phyloP scores from a whole-genome alignment of 352 stramenopile genomes.

The Phytophthora pisi region DNA sequence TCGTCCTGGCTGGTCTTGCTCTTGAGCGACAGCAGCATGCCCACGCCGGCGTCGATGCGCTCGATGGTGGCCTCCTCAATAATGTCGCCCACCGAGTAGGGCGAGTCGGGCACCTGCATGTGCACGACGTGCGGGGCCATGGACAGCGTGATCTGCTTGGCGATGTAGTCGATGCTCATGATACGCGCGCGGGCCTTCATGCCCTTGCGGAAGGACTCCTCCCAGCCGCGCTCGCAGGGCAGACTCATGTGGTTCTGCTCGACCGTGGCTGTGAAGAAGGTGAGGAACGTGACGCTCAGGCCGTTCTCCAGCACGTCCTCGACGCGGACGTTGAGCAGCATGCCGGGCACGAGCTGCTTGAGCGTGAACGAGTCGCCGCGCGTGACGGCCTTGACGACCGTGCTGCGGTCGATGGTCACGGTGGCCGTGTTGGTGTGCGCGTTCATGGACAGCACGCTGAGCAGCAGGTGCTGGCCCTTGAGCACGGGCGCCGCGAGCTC shows the following conservation, averaged over 20 bases:
- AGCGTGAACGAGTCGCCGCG: constrained; percentile 87
- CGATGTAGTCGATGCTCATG: constrained; percentile 73
- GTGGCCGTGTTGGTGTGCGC: constrained; percentile 75
- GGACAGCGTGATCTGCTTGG: constrained; percentile 82
- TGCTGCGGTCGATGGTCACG: constrained; percentile 65
- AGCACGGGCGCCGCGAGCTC: constrained; percentile 55
- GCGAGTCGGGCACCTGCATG: constrained; percentile 61
- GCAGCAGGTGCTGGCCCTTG: constrained; percentile 75
- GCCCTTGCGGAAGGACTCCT: constrained; percentile 77
- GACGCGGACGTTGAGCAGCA: constrained; percentile 93
- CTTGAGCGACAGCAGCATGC: constrained; percentile 86
- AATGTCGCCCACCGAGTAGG: constrained; percentile 72
- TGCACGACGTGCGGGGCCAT: constrained; percentile 91
- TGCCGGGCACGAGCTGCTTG: constrained; percentile 90
- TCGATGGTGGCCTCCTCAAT: constrained; percentile 75
- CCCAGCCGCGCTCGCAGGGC: constrained; percentile 76
- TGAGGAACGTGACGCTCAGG: constrained; percentile 88
- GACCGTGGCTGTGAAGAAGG: constrained; percentile 87
- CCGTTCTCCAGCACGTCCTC: constrained; percentile 90
- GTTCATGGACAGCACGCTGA: constrained; percentile 77
- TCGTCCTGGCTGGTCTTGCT: constrained; percentile 31
- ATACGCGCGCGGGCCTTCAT: constrained; percentile 89
- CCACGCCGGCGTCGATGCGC: constrained; percentile 83
- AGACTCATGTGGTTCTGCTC: constrained; percentile 92
- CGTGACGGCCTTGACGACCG: constrained; percentile 80